Conservation (phyloP, 495 filamentous ascomycete species). For the Parathielavia hyrcaniae region DNA sequence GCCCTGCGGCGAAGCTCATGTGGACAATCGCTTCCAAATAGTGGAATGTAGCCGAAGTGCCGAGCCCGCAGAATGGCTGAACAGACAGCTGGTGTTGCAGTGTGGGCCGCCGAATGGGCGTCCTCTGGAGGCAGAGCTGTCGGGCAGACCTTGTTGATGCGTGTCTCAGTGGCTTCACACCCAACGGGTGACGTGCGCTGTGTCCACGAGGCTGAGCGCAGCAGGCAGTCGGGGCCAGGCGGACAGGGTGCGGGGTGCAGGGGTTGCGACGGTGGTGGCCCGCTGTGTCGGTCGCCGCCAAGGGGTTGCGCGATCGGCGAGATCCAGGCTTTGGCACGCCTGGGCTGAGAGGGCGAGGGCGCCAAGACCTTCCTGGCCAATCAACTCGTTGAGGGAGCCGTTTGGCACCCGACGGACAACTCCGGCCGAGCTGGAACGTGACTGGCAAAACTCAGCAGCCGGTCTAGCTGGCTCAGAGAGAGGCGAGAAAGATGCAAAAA, state of each 20-base stretch:
- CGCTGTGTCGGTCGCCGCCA: slow-evolving; percentile 29
- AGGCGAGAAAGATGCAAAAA: not conserved
- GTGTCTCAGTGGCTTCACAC: slow-evolving; percentile 33
- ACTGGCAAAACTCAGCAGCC: slow-evolving; percentile 5
- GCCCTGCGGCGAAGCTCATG: slow-evolving; percentile 27
- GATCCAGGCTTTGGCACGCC: slow-evolving; percentile 25
- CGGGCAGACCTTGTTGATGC: slow-evolving; percentile 24
- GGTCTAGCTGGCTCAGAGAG: too few relatives aligned
- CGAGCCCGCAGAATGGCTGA: slow-evolving; percentile 23
- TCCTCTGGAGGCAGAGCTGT: slow-evolving; percentile 20
- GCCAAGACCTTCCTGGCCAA: slow-evolving; percentile 3
- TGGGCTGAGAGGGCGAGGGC: slow-evolving; percentile 20
- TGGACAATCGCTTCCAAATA: slow-evolving; percentile 14
- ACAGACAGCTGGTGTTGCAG: slow-evolving; percentile 22
- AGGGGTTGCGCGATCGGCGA: slow-evolving; percentile 28
- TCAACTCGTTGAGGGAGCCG: slow-evolving; percentile 13
- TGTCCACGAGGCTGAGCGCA: slow-evolving; percentile 34
- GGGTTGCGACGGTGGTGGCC: slow-evolving; percentile 22
- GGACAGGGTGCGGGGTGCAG: slow-evolving; percentile 28
- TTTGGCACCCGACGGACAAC: slow-evolving; percentile 21
- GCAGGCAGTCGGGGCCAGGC: slow-evolving; percentile 30
- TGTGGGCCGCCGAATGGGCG: slow-evolving; percentile 23
- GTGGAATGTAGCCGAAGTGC: slow-evolving; percentile 23
- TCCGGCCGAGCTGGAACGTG: slow-evolving; percentile 15
- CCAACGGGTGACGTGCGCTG: slow-evolving; percentile 31